phyloP scores from a whole-genome alignment of 169 alveolate species.

The Cryptosporidium sp. region DNA sequence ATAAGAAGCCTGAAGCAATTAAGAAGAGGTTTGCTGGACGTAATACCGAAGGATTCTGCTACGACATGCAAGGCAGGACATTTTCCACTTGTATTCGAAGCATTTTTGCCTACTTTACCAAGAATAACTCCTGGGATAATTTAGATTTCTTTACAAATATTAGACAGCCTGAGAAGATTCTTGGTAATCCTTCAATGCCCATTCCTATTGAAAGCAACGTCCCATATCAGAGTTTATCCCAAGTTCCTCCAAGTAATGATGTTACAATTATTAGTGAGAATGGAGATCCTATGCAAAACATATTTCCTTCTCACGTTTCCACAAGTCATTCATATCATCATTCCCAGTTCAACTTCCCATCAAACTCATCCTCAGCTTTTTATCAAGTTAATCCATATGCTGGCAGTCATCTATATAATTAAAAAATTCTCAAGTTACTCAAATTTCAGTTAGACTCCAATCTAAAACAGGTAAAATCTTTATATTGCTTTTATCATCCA shows the following conservation, averaged over 20 bases:
- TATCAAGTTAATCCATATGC: conserved; percentile 59
- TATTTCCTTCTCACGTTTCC: conserved; percentile 24
- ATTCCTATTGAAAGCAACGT: conserved; percentile 35
- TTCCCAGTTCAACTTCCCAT: not conserved
- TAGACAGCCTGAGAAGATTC: conserved; percentile 35
- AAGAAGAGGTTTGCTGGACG: conserved; percentile 59
- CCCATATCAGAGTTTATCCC: conserved; percentile 62
- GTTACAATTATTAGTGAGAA: not conserved
- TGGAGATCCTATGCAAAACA: conserved; percentile 13
- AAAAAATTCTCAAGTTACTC: not conserved
- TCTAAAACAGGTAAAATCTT: not conserved
- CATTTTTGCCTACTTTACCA: conserved; percentile 44
- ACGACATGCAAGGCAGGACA: conserved; percentile 59
- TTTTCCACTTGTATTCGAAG: conserved; percentile 50
- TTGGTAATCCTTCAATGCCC: conserved; percentile 4
- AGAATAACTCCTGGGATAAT: conserved; percentile 58
- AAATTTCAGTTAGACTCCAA: not conserved
- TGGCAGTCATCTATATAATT: not conserved
- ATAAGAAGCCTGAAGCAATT: conserved; percentile 81
- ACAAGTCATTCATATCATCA: not conserved
- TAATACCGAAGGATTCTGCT: conserved; percentile 61
- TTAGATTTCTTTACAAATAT: conserved; percentile 54
- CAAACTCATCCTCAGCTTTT: conserved; percentile 17
- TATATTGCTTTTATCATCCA: not conserved
- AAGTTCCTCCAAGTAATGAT: conserved; percentile 12